These are phyloP conservation scores for Pythium chondricola DNA, from an alignment of 352 stramenopile species.

Conservation along the genomic window DNA sequence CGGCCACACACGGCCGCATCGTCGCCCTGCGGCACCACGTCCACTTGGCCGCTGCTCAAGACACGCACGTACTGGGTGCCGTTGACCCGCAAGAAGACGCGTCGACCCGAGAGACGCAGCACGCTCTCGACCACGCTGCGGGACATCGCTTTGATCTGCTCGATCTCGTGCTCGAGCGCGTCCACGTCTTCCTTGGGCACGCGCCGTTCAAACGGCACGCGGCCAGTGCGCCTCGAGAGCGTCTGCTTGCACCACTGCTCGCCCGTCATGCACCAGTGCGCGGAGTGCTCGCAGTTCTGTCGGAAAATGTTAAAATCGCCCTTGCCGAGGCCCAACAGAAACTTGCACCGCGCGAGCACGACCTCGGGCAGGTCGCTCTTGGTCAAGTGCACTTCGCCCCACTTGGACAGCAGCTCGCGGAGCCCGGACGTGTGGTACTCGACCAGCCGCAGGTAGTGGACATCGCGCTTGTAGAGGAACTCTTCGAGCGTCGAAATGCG, in stretches of 20 bases:
- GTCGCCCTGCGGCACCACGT: conserved; percentile 38
- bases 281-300: conserved; percentile 84
- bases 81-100: conserved; percentile 64
- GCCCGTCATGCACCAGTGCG: conserved; percentile 86
- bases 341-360: conserved; percentile 77
- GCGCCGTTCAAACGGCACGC: conserved; percentile 76
- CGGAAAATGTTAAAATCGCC: conserved; percentile 87
- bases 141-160: conserved; percentile 69
- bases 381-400: conserved; percentile 83
- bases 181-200: conserved; percentile 73
- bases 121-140: conserved; percentile 62
- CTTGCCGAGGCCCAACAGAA: conserved; percentile 62
- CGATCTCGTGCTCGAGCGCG: conserved; percentile 58
- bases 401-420: conserved; percentile 68
- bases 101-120: conserved; percentile 47
- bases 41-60: conserved; percentile 40
- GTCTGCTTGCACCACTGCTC: conserved; percentile 88
- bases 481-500: conserved; percentile 83
- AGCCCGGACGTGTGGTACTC: conserved; percentile 83
- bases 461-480: conserved; percentile 63
- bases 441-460: conserved; percentile 62
- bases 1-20: conserved; percentile 39
- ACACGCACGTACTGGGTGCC: conserved; percentile 64
- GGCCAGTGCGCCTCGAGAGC: conserved; percentile 57
- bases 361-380: conserved; percentile 80